Evolutionary conservation across 495 filamentous ascomycete species (phyloP), one percentile per base, ranked within the genome.

Genomic region (Rostrohypoxylon terebratum): DNA sequence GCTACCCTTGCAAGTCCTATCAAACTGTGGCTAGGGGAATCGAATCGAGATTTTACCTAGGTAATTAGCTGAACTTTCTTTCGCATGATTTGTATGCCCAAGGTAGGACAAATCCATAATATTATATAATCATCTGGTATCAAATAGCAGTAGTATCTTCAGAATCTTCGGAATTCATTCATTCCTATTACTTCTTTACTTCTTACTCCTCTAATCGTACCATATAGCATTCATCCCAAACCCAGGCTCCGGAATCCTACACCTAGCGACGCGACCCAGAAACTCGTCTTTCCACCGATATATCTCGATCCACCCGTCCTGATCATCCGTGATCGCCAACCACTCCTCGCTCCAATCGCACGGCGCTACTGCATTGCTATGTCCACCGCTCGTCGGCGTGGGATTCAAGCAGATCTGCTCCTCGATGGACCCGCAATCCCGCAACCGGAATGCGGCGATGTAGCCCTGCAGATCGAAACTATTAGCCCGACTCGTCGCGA

Each of bases 181-280:
- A n/a, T n/a, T n/a, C n/a, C n/a, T n/a, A n/a, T n/a, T n/a, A 28
- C 2, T 28, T 28, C 28, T 28, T 28, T n/a, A n/a, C 3, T 28
- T 28, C 28, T 28, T 28, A 28, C 28, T 5, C 28, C 6, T 5
- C 72, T 83, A 95, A 80, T 95, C 91, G 79, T 93, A 94, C 92
- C 92, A 95, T 73, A 94, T 93, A 34, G 92, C 93, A 82, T 96
- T 94, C 92, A 94, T 94, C 1, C 91, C 91, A 80, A 94, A 94
- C 54, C 93, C 93, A 48, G 89, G 90, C 81, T 96, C 92, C 13
- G 88, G 87, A 59, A 96, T 89, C 72, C 91, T 87, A 66, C 89
- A 86, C 60, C 90, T 84, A 18, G 92, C 93, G 31, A 94, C 92
- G 16, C 93, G 83, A 10, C 87, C 88, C 62, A 96, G 74, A 71